Evolutionary conservation across 371 early-diverging fungal species (phyloP).

Genomic region (Saksenaea vasiformis): DNA sequence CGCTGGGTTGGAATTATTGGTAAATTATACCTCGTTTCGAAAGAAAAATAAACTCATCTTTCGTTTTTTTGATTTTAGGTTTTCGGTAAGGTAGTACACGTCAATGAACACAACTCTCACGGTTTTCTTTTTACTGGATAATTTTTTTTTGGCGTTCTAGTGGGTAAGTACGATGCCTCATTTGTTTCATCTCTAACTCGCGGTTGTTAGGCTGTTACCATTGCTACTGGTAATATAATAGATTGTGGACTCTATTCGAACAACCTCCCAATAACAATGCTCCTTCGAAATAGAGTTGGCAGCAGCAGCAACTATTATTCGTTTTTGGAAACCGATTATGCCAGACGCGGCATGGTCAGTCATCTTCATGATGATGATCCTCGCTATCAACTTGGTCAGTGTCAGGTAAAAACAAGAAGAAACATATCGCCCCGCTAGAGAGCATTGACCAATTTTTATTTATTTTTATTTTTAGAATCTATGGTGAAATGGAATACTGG

Average conservation of each 20-base stretch:
- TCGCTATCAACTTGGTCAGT: constrained; percentile 59
- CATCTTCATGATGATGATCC: constrained; percentile 56
- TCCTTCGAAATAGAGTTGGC: constrained; percentile 81
- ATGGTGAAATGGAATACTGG: constrained; percentile 79
- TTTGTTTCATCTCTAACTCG: not conserved
- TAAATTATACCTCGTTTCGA: constrained; percentile 16
- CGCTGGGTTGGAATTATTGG: constrained; percentile 68
- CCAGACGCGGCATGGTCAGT: constrained; percentile 64
- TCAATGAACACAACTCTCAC: not conserved
- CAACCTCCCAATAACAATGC: not conserved
- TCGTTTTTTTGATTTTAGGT: constrained; percentile 20
- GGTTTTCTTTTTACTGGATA: not conserved
- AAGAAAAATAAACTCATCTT: constrained; percentile 1
- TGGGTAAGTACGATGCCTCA: constrained; percentile 31
- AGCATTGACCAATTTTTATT: not conserved
- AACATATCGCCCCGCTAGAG: not conserved
- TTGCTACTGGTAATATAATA: constrained; percentile 30
- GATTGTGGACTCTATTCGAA: not conserved
- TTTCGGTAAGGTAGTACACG: constrained; percentile 33
- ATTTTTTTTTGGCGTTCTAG: constrained; percentile 11
- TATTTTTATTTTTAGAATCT: constrained; percentile 34
- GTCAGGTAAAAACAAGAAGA: constrained; percentile 34
- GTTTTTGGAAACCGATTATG: constrained; percentile 69
- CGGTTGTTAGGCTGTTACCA: constrained; percentile 29
- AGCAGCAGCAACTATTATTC: constrained; percentile 78